Base-by-base conservation (phyloP, 768 basidiomycete genomes). In the Roridomyces roridus region DNA sequence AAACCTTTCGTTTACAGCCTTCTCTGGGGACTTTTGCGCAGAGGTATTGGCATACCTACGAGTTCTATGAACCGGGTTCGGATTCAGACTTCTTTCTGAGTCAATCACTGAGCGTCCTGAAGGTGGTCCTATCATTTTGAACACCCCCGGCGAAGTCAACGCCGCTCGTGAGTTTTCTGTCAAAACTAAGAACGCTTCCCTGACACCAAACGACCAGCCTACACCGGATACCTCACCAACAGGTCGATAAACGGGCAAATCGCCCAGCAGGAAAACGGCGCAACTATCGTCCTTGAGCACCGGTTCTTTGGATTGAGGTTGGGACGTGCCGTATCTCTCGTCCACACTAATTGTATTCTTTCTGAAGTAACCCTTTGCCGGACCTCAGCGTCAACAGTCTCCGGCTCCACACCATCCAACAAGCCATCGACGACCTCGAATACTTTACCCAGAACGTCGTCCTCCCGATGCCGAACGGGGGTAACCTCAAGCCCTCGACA, bases 1-100 rank as follows among this genome's bases (percentile, higher is more conserved):
- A n/a, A n/a, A n/a, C n/a, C n/a, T 26, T 29, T 57, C 77, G 79
- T 65, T 74, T 63, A 25, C 68, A 83, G 59, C 83, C 86, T n/a
- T 72, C 77, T 24, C 72, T 83, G 20, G 89, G 89, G n/a, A 91
- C 88, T 17, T 92, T 92, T 72, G 76, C 84, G 67, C 89, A 91
- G 70, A 81, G 89, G 31, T 91, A 80, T 70, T 91, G 87, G 87
- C 77, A 83, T 56, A 84, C 84, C 25, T 87, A 77, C 69, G 85
- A 90, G 68, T 88, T 77, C 63, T 90, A 90, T 60, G 74, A 86
- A 68, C 57, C 71, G 34, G 81, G 83, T 81, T 51, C 31, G n/a
- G n/a, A n/a, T n/a, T 35, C 11, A 35, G 17, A 45, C 17, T n/a
- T n/a, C n/a, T n/a, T 29, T 39, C 50, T 59, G 66, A 72, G n/a